Base-by-base conservation (phyloP, 2,329 filamentous ascomycete species). In the Phyllosticta citriasiana region DNA sequence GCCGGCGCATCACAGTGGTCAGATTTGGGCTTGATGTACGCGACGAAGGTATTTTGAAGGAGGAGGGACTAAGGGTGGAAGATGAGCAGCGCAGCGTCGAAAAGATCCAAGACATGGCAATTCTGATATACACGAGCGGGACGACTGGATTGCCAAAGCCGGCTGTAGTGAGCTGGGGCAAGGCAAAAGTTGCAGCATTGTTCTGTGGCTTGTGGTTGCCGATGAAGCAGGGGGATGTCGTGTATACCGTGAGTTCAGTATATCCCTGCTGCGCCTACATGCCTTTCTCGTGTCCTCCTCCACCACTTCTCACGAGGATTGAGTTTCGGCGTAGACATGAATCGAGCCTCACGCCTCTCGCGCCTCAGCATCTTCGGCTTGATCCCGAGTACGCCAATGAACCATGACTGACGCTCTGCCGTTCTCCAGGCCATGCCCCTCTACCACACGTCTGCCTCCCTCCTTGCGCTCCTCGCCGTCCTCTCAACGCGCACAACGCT, bases 131-230 rank as follows among this genome's bases (percentile, higher is more conserved):
- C 70, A 92, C 88, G 22, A 86, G 85, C 64, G 88, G 88, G 40
- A 91, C 88, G 0, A 91, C 88, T 0, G 88, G 88, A 2, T 72
- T 89, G 65, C 88, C 88, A 10, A 92, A 92, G 71, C 88, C 84
- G 79, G 81, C 8, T 72, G 76, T 2, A 77, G 80, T 53, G 68
- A 80, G 5, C 76, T 77, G 55, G 67, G 65, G 0, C 65, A 72
- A 74, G 1, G 66, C 67, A 12, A 66, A 74, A 1, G 74, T 78
- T 1, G 69, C 74, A 19, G 65, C 69, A 5, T 67, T 67, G 5
- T 70, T 74, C 53, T 72, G 69, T 19, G 67, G 79, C 12, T 67
- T 70, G 19, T 65, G 70, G 60, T 78, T 75, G 33, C 73, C 71
- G 25, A 70, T 61, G 47, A 53, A 30, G 22, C 52, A 69, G 58